Evolutionary conservation across 768 basidiomycete genomes (phyloP), one percentile per base, ranked within the genome.

Genomic region (Amanita rubescens): DNA sequence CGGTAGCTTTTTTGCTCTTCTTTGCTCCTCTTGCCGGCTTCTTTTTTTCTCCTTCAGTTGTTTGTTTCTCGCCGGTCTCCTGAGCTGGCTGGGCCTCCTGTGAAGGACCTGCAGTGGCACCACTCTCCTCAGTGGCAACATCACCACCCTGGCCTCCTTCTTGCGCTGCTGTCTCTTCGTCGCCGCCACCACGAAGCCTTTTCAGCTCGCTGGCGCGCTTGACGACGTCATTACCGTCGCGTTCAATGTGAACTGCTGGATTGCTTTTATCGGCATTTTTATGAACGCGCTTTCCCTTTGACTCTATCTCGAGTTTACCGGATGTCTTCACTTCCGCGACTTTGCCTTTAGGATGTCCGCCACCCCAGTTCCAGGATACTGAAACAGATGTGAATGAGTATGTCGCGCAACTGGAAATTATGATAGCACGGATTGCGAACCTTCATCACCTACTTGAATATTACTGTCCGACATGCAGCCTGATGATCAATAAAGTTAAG

Each of bases 181-280:
- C 32, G 6, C 42, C 33, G 4, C 50, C 55, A 20, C 52, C 54
- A 14, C 49, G 39, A 20, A 60, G 51, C 42, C 60, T 67, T 11
- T 54, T 61, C 38, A 64, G 53, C 55, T 67, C 67, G 48, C 65
- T 65, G 22, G 62, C 63, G 12, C 64, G 53, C 46, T 67, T 67
- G 1, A 66, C 66, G 22, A 66, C 67, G 37, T 67, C 67, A 51
- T 64, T 64, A 1, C 63, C 62, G 5, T 59, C 51, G 37, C 60
- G 57, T n/a, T 55, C 58, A 24, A 65, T 61, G 39, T 64, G 64
- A 2, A 66, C 67, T n/a, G 65, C 62, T 15, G 64, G 67, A 34
- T 65, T 65, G 2, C 51, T 53, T 17, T 60, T 56, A 47, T 62
- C 62, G 2, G 62, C 61, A 54, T 65, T 65, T 57, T 60, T 65